A percentile compares a stretch with the other conserved stretches of the same genome.
These are phyloP conservation scores for Ascochyta rabiei DNA, from an alignment of 2,329 filamentous ascomycete genomes.

Conservation along the genomic window DNA sequence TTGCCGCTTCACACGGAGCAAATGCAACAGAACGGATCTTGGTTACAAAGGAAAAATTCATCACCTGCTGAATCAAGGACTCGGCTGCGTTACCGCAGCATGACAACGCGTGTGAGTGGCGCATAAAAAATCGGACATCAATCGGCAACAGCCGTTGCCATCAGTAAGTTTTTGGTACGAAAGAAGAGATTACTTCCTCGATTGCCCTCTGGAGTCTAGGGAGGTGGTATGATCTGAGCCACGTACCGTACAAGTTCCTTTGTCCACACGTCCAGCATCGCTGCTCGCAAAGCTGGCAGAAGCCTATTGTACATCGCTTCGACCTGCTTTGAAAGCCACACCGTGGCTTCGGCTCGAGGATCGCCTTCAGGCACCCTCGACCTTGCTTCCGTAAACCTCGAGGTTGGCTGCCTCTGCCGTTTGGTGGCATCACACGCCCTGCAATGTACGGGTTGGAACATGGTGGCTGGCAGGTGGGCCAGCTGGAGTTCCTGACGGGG, in stretches of 20 bases:
- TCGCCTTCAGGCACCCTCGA: slow-evolving; percentile 46
- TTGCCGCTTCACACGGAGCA: neutral
- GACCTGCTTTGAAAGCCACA: slow-evolving; percentile 29
- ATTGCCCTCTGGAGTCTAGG: neutral
- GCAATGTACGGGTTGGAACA: slow-evolving; percentile 1
- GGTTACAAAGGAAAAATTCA: neutral
- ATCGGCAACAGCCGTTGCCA: slow-evolving; percentile 20
- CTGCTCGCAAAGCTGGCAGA: neutral
- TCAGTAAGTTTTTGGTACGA: slow-evolving; percentile 19
- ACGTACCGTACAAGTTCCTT: slow-evolving; percentile 11
- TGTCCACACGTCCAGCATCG: neutral
- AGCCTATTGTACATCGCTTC: neutral
- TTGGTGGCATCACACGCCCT: slow-evolving; percentile 9
- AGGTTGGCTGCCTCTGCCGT: slow-evolving; percentile 25
- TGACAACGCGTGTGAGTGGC: slow-evolving; percentile 3
- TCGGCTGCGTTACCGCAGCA: neutral
- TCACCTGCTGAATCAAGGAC: neutral
- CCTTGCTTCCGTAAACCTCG: slow-evolving; percentile 47
- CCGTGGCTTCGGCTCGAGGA: slow-evolving; percentile 31
- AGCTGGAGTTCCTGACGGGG: slow-evolving; percentile 17
- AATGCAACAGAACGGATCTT: neutral
- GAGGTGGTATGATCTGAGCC: slow-evolving; percentile 10
- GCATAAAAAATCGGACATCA: slow-evolving; percentile 12
- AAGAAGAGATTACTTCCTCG: neutral
- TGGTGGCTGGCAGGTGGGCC: slow-evolving; percentile 21